Evolutionary conservation across 352 stramenopile species (phyloP), one percentile per base, ranked within the genome.

Genomic region (Aphanomyces invadans): DNA sequence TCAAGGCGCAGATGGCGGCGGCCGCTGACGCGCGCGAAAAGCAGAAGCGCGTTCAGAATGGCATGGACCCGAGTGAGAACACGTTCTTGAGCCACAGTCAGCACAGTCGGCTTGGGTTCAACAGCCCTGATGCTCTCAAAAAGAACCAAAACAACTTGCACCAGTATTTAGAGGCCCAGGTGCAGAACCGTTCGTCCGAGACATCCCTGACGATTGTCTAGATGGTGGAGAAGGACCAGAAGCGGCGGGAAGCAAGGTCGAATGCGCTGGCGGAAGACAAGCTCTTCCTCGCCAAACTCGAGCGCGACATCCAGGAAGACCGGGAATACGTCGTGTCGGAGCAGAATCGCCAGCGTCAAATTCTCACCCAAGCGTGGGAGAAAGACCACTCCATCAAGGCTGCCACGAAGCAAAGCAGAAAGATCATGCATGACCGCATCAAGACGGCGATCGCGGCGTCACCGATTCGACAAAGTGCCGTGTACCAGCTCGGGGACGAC

Each of bases 381-480:
- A 79, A 81, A 12, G 82, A 84, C 61, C 81, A 71, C 67, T 71
- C 73, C 17, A 82, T 89, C 56, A 89, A 88, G 64, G 81, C 81
- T 26, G 78, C 73, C 11, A 72, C 71, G 36, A 74, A 86, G 57
- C 76, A 87, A 59, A 72, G 83, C 63, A 62, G 60, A 2, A 67
- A 67, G 32, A n/a, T 67, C 42, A 67, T 67, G 60, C 55, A 67
- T 28, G 60, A 67, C 12, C 60, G 60, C 46, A 73, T 49, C 69
- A 74, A 62, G 62, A 73, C 45, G 62, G 73, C 60, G 5, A 65
- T 78, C 33, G 61, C 65, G 28, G 69, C 63, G 17, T 59, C 52
- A 21, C 71, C 64, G 39, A 23, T 31, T 33, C 28, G 62, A 15
- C 25, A 21, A 23, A 70, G 65, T 39, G 23, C 33, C 49, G 64